Conservation (phyloP, 1,139 yeast species). For the Yamadazyma pseudoaaseri region DNA sequence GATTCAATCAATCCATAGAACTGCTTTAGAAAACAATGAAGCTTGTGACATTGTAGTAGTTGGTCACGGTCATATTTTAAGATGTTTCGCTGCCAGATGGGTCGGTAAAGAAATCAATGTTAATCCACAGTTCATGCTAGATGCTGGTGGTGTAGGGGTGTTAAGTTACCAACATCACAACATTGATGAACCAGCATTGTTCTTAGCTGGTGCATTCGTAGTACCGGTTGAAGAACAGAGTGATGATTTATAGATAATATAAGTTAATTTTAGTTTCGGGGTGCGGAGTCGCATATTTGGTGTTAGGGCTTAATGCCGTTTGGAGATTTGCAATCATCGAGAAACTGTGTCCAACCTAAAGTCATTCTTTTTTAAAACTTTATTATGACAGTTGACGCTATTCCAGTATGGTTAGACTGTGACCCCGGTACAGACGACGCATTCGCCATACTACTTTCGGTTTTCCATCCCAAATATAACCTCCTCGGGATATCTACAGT, state of each 20-base stretch:
- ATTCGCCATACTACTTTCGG: conserved; percentile 66
- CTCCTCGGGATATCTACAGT: conserved; percentile 78
- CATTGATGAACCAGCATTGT: conserved; percentile 82
- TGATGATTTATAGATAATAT: conserved; percentile 18
- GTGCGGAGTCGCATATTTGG: neutral
- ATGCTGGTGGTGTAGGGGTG: conserved; percentile 95
- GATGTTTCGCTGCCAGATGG: conserved; percentile 92
- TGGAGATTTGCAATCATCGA: conserved; percentile 1
- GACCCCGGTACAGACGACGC: conserved; percentile 95
- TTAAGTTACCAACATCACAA: conserved; percentile 85
- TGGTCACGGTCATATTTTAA: conserved; percentile 90
- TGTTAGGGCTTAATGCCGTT: too few relatives aligned
- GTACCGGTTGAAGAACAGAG: conserved; percentile 59
- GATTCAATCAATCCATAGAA: conserved; percentile 60
- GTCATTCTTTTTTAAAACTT: neutral
- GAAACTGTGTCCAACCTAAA: too few relatives aligned
- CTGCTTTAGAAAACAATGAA: conserved; percentile 52
- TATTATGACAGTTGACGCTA: conserved; percentile 12
- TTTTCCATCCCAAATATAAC: conserved; percentile 56
- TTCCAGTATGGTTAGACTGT: conserved; percentile 87
- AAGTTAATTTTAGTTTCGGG: neutral
- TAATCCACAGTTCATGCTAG: conserved; percentile 81
- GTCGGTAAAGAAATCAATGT: conserved; percentile 52
- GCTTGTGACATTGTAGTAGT: conserved; percentile 76
- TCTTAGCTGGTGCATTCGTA: conserved; percentile 74